Base-by-base conservation (phyloP, 2,329 filamentous ascomycete genomes). In the Xylariaceae sp. region DNA sequence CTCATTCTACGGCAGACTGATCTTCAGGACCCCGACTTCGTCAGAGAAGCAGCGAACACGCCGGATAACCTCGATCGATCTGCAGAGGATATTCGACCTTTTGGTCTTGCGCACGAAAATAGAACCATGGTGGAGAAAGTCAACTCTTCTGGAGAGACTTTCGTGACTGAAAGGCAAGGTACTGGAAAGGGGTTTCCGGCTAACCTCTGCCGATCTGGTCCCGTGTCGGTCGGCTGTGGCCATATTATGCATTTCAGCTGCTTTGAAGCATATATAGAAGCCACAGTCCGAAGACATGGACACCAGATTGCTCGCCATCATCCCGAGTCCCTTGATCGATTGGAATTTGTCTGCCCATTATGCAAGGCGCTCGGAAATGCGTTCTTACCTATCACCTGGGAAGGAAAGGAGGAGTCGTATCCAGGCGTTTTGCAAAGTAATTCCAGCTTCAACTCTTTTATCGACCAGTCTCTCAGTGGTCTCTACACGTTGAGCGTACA, bases 231-330 rank as follows among this genome's bases (percentile, higher is more conserved):
- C 42, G 91, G 93, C 8, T 99, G 94, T 73, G 94, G 94, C 2
- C 94, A 99, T 73, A 95, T 99, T 70, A 99, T 99, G 94, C 94
- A 99, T 73, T 97, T 90, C 72, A 86, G 84, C 66, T 99, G 94
- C 75, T 99, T 99, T 71, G 92, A 97, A 69, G 84, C 89, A 47
- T 99, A 97, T 70, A 88, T 90, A 65, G 85, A 89, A 51, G 91
- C 93, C 3, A 96, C 91, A 0, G 81, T 87, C 56, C 83, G 92
- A 61, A 85, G 94, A 45, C 95, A 99, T 71, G 84, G 84, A 17
- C 90, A 94, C 68, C 94, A 99, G 72, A 96, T 99, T 73, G 92
- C 94, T 6, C 84, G 94, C 11, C 90, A 96, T 67, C 94, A 97
- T 67, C 94, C 94, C 0, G 95, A 99, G 72, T 83, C 87, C 57